Evolutionary conservation across 805 yeast species (phyloP).

Genomic region (Dipodascopsis uninucleata): DNA sequence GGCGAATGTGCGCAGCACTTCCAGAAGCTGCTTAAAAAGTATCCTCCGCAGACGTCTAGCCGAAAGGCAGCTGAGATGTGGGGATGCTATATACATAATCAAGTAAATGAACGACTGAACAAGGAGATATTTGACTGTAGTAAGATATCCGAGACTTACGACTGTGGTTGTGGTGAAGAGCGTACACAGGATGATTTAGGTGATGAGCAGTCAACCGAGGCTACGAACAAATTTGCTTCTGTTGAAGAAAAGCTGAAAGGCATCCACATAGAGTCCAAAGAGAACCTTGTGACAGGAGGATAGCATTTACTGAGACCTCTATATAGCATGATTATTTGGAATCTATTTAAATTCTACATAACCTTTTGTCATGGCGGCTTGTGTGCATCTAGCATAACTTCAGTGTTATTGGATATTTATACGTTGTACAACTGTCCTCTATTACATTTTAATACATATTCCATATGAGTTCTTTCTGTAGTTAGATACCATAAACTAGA

Average conservation of each 20-base stretch:
- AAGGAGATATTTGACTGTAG: slow-evolving; percentile 81
- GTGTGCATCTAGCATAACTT: too few species aligned
- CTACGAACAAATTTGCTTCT: slow-evolving; percentile 11
- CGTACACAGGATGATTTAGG: slow-evolving; percentile 3
- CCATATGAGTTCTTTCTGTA: too few species aligned
- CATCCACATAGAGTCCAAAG: slow-evolving; percentile 21
- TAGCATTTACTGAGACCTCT: slow-evolving; percentile 1
- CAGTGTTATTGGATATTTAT: too few species aligned
- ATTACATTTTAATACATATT: too few species aligned
- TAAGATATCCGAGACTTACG: slow-evolving; percentile 80
- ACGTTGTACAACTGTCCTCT: too few species aligned
- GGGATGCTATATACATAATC: slow-evolving; percentile 93
- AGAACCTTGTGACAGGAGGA: slow-evolving; percentile 16
- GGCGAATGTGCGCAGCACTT: slow-evolving; percentile 97
- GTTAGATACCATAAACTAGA: too few species aligned
- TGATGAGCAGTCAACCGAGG: neutral
- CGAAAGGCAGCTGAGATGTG: slow-evolving; percentile 83
- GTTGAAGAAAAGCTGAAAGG: slow-evolving; percentile 17
- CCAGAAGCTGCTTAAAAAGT: slow-evolving; percentile 58
- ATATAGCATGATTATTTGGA: neutral
- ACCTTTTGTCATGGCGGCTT: too few species aligned
- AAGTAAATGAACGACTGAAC: slow-evolving; percentile 68
- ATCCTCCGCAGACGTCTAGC: slow-evolving; percentile 79
- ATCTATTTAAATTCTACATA: slow-evolving; percentile 88
- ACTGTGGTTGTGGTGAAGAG: slow-evolving; percentile 73